Conservation (phyloP, 768 basidiomycete species). For the Pleurotus eryngii region DNA sequence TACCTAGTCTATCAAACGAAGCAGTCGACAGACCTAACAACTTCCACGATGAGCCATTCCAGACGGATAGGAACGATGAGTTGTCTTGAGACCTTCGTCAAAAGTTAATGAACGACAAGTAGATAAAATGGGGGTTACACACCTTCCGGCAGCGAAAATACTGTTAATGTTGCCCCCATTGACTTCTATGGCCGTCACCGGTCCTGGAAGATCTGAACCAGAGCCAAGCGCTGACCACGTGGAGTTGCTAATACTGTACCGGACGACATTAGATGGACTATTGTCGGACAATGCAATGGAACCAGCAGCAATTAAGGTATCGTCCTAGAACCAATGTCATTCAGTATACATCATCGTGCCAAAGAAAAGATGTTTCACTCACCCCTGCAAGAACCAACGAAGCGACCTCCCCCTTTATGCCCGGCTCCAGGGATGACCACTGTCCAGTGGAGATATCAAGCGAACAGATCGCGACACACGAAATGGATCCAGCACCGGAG, state of each 20-base stretch:
- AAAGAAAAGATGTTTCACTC: slow-evolving; percentile 25
- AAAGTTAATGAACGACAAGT: slow-evolving; percentile 2
- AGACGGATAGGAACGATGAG: slow-evolving; percentile 66
- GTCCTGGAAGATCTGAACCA: slow-evolving; percentile 70
- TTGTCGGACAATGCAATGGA: slow-evolving; percentile 67
- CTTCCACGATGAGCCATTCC: slow-evolving; percentile 81
- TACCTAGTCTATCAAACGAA: neutral
- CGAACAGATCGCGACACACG: slow-evolving; percentile 76
- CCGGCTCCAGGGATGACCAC: slow-evolving; percentile 79
- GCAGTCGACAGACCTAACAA: slow-evolving; percentile 45
- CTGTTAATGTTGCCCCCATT: slow-evolving; percentile 79
- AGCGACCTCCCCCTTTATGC: slow-evolving; percentile 78
- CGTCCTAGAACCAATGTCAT: slow-evolving; percentile 51
- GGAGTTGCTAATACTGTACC: slow-evolving; percentile 65
- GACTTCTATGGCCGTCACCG: slow-evolving; percentile 84
- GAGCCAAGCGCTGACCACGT: slow-evolving; percentile 74
- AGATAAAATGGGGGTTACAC: slow-evolving; percentile 21
- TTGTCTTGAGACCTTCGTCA: slow-evolving; percentile 50
- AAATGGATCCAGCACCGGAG: slow-evolving; percentile 66
- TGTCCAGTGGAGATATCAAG: slow-evolving; percentile 65
- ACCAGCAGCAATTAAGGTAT: slow-evolving; percentile 76
- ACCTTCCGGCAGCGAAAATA: slow-evolving; percentile 90
- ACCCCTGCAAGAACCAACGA: slow-evolving; percentile 82
- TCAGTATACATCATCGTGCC: slow-evolving; percentile 7
- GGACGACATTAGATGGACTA: slow-evolving; percentile 66